A percentile compares a stretch with the other conserved stretches of the same genome.
Conservation (phyloP, 208 protist species). For the Trypanosoma melophagium region DNA sequence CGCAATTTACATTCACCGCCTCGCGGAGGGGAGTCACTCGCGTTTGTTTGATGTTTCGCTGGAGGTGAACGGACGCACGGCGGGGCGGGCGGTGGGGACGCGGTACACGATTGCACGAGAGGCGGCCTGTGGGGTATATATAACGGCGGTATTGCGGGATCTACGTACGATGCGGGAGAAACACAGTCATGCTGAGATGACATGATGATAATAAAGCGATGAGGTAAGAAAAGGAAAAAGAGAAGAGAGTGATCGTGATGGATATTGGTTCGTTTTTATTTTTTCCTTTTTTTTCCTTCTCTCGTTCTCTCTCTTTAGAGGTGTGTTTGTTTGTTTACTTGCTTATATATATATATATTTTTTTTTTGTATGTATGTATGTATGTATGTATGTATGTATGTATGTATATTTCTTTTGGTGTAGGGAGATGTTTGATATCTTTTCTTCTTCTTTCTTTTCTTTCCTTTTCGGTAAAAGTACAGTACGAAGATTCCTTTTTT, state of each 20-base stretch:
- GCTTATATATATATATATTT: no score
- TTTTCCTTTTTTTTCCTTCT: constrained; percentile 1
- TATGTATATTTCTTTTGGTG: no score
- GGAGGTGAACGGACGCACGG: constrained; percentile 33
- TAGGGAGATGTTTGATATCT: no score
- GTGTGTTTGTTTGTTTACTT: no score
- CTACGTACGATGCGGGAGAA: constrained; percentile 29
- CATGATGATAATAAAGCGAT: not conserved
- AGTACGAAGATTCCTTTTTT: no score
- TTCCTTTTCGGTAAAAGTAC: no score
- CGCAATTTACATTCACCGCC: constrained; percentile 46
- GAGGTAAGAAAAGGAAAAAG: constrained; percentile 5
- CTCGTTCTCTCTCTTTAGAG: no score
- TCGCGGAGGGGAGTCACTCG: constrained; percentile 43
- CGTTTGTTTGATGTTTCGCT: constrained; percentile 83
- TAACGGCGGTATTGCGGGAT: constrained; percentile 64
- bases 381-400: no score
- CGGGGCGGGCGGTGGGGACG: constrained; percentile 56
- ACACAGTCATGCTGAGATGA: not conserved
- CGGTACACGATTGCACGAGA: constrained; percentile 74
- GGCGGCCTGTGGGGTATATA: constrained; percentile 57
- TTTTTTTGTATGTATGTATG: no score
- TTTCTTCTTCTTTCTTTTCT: no score
- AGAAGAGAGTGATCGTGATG: constrained; percentile 1
- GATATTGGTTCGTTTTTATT: not conserved